Base-by-base conservation (phyloP, 2,329 filamentous ascomycete genomes). In the Colletotrichum sp. region DNA sequence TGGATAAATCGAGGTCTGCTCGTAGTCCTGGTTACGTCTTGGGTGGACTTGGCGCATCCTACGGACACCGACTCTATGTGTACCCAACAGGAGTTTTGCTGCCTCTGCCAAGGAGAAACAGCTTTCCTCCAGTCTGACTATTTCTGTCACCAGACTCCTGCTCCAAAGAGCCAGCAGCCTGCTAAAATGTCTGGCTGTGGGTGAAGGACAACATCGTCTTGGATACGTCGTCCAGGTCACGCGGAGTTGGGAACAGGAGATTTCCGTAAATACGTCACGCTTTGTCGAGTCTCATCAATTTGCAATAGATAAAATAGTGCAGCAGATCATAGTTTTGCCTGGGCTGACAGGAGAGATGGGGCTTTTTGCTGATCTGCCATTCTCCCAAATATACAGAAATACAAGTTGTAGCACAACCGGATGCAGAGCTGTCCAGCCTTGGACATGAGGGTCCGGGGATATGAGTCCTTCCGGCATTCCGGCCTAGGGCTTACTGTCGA, bases 111-210 rank as follows among this genome's bases (percentile, higher is more conserved):
- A n/a, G 39, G 19, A n/a, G 39, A 4, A 6, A 1, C 19, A 49
- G 19, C 3, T n/a, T n/a, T 0, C 19, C 0, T 11, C 39, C 39
- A 44, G 9, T 3, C 39, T 44, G 19, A 0, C 0, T 16, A 8
- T 36, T 36, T 5, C 2, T 7, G 19, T 49, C 9, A 6, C 19
- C 5, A 4, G 0, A 49, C 8, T 49, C 0, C 0, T n/a, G 0
- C 19, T 0, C 5, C 39, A n/a, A 12, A 12, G 9, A n/a, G 9
- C 5, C 0, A 0, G 19, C 8, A 39, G 4, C 36, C 0, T 2
- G 16, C 36, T 8, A 15, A n/a, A n/a, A n/a, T n/a, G n/a, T n/a
- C n/a, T n/a, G n/a, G n/a, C n/a, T n/a, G n/a, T n/a, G n/a, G n/a
- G n/a, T n/a, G n/a, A n/a, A n/a, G n/a, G n/a, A n/a, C n/a, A n/a